Percentiles rank a stretch among this genome's conserved stretches.
Conservation (phyloP, 352 stramenopile species). For the Globisporangium sylvaticum region DNA sequence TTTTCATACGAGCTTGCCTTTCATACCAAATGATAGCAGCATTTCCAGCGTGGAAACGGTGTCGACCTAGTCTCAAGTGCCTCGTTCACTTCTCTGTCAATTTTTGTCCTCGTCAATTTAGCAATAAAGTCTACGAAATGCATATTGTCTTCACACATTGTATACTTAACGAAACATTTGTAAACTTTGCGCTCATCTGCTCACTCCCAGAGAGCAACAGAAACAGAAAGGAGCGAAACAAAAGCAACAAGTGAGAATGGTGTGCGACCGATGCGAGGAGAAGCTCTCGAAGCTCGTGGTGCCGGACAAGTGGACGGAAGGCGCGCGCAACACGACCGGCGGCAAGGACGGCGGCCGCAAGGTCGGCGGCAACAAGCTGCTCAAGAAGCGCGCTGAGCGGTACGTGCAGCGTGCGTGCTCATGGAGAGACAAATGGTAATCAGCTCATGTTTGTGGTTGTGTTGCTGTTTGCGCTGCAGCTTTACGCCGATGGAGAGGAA, state of each 20-base stretch:
- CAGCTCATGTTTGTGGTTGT: neutral
- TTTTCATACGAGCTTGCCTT: too few relatives aligned
- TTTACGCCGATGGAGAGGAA: constrained; percentile 46
- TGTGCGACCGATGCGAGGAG: constrained; percentile 71
- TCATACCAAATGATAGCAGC: neutral
- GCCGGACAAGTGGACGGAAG: constrained; percentile 72
- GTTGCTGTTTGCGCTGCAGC: constrained; percentile 22
- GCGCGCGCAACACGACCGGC: constrained; percentile 50
- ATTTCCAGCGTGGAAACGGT: neutral
- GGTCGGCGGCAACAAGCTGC: constrained; percentile 36
- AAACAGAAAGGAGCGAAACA: neutral
- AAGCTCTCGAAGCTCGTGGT: constrained; percentile 78
- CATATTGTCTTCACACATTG: neutral
- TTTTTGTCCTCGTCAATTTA: neutral
- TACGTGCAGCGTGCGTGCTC: constrained; percentile 11
- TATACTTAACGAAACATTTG: neutral
- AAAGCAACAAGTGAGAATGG: constrained; percentile 27
- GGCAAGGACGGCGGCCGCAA: constrained; percentile 48
- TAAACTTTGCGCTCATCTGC: neutral
- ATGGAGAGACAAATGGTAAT: neutral
- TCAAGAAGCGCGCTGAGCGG: constrained; percentile 44
- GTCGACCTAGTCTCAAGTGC: neutral
- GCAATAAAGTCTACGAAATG: neutral
- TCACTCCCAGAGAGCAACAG: neutral
- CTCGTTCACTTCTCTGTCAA: neutral